phyloP scores from a whole-genome alignment of 805 yeast species.

The Millerozyma miso region DNA sequence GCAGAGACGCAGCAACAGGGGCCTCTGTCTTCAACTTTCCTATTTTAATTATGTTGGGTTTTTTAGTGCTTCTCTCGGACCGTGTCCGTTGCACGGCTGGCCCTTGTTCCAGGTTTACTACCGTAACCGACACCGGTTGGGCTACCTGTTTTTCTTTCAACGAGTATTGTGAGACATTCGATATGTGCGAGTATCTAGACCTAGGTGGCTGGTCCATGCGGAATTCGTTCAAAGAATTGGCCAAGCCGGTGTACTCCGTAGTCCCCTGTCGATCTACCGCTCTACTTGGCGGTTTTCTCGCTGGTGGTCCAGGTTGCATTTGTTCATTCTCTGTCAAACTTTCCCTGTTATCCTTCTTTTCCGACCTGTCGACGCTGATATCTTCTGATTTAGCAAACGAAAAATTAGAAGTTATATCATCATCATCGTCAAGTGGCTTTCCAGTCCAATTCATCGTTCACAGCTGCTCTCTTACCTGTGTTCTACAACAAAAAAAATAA shows the following conservation, averaged over 20 bases:
- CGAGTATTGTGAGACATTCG: slow-evolving; percentile 19
- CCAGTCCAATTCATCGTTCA: neutral
- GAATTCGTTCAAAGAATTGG: neutral
- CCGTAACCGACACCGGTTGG: slow-evolving; percentile 19
- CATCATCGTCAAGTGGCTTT: slow-evolving; percentile 1
- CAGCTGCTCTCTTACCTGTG: neutral
- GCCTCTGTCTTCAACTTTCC: slow-evolving; percentile 11
- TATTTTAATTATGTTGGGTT: slow-evolving; percentile 8
- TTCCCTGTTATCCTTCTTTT: neutral
- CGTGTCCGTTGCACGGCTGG: slow-evolving; percentile 2
- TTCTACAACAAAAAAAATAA: neutral
- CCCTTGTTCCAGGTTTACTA: slow-evolving; percentile 12
- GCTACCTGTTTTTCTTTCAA: slow-evolving; percentile 15
- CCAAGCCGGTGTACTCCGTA: neutral
- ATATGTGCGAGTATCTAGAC: slow-evolving; percentile 16
- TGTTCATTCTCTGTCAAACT: neutral
- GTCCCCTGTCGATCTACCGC: neutral
- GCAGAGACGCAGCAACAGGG: neutral
- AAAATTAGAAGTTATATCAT: slow-evolving; percentile 6
- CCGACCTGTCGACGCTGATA: neutral
- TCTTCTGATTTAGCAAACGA: slow-evolving; percentile 9
- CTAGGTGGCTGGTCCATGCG: neutral
- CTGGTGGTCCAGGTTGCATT: neutral
- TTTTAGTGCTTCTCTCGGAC: slow-evolving; percentile 3
- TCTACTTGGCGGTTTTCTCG: neutral